Conservation (phyloP, 257 asterid species). For the Cruciata laevipes region DNA sequence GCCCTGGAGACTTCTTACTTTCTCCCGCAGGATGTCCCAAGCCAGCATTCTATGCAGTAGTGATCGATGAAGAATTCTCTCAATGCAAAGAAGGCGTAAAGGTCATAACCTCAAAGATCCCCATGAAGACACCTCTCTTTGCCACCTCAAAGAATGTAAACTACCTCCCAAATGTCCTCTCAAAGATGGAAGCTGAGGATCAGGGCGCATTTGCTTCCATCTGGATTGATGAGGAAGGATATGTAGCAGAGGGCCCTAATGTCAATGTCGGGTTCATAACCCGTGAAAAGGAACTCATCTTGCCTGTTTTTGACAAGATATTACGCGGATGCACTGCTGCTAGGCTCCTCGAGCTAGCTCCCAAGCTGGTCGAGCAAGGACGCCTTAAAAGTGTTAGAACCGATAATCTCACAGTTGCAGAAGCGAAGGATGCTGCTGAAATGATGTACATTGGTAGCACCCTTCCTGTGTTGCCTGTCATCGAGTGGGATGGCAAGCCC, state of each 20-base stretch:
- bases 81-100: constrained; percentile 73
- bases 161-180: constrained; percentile 82
- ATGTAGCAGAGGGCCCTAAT: constrained; percentile 87
- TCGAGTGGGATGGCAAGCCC: constrained; percentile 66
- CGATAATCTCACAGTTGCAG: constrained; percentile 36
- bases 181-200: constrained; percentile 88
- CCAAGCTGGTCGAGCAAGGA: constrained; percentile 55
- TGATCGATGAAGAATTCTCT: constrained; percentile 48
- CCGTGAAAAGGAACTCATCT: constrained; percentile 51
- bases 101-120: constrained; percentile 60
- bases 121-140: constrained; percentile 74
- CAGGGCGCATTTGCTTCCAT: constrained; percentile 56
- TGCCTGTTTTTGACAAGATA: constrained; percentile 66
- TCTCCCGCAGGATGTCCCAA: constrained; percentile 59
- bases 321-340: constrained; percentile 75
- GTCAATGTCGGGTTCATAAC: constrained; percentile 77
- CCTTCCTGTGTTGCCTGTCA: constrained; percentile 71
- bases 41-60: constrained; percentile 81
- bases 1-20: constrained; percentile 81
- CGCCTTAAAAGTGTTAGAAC: constrained; percentile 45
- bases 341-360: constrained; percentile 77
- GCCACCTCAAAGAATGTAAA: constrained; percentile 83
- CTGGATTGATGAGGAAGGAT: constrained; percentile 77
- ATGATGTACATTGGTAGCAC: constrained; percentile 96
- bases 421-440: constrained; percentile 52